Evolutionary conservation across 306 rosid genomes (phyloP).

Genomic region (Prunus dulcis): DNA sequence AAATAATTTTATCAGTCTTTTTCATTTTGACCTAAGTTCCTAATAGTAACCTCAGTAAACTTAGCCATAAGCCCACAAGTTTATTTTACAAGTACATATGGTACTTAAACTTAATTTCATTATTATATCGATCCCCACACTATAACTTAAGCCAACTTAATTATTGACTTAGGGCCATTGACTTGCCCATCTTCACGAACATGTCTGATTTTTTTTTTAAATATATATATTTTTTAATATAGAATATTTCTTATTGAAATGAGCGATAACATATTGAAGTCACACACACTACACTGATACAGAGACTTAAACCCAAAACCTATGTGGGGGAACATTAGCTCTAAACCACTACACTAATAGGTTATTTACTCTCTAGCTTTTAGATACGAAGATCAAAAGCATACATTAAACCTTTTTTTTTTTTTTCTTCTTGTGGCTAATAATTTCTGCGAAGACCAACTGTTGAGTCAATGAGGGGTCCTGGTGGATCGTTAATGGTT

Average conservation of each 20-base stretch:
- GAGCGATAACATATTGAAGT: too few species aligned
- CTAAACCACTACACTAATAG: too few species aligned
- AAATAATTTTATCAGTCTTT: background rate
- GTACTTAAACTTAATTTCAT: constrained; percentile 15
- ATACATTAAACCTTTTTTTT: too few species aligned
- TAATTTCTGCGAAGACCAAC: background rate
- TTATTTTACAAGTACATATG: constrained; percentile 17
- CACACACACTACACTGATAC: fast-evolving
- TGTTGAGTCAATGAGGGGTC: background rate
- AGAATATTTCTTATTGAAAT: too few species aligned
- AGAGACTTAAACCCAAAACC: too few species aligned
- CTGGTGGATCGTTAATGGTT: background rate
- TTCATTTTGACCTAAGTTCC: background rate
- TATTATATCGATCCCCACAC: constrained; percentile 33
- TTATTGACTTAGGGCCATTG: constrained; percentile 27
- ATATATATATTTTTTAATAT: too few species aligned
- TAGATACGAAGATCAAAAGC: too few species aligned
- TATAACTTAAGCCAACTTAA: constrained; percentile 14
- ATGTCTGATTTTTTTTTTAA: too few species aligned
- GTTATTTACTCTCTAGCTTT: too few species aligned
- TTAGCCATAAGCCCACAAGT: background rate
- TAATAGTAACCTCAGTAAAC: background rate
- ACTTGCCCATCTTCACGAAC: background rate
- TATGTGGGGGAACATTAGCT: too few species aligned
- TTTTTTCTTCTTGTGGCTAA: background rate